A percentile compares a stretch with the other conserved stretches of the same genome.
Conservation (phyloP, 768 basidiomycete species). For the Lentinula sp. region DNA sequence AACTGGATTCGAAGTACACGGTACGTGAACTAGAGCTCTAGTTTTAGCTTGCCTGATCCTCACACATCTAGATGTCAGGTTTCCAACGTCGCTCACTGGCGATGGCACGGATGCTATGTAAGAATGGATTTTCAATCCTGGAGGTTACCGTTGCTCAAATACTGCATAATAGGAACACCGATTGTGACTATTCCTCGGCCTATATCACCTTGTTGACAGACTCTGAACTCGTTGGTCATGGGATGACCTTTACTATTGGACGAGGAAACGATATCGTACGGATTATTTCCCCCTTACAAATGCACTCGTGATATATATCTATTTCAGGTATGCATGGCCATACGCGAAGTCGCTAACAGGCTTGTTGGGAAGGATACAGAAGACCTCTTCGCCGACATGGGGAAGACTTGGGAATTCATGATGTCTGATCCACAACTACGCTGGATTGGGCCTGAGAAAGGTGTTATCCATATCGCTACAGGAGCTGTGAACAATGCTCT, state of each 20-base stretch:
- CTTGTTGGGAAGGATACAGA: slow-evolving; percentile 80
- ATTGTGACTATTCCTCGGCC: slow-evolving; percentile 94
- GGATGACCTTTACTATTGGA: slow-evolving; percentile 93
- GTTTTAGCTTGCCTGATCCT: neutral
- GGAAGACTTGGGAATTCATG: slow-evolving; percentile 82
- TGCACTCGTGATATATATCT: too few species aligned
- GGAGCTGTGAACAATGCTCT: slow-evolving; percentile 88
- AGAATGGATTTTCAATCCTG: neutral
- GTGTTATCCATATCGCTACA: slow-evolving; percentile 87
- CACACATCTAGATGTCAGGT: slow-evolving; percentile 65
- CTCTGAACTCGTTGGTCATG: slow-evolving; percentile 77
- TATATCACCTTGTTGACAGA: slow-evolving; percentile 78
- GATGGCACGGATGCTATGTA: slow-evolving; percentile 95
- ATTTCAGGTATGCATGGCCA: slow-evolving; percentile 71
- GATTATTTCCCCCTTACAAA: neutral
- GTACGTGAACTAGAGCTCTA: slow-evolving; percentile 11
- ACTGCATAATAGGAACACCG: slow-evolving; percentile 67
- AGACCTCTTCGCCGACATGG: slow-evolving; percentile 84
- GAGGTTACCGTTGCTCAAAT: neutral
- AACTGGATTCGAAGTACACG: slow-evolving; percentile 27
- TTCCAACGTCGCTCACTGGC: slow-evolving; percentile 85
- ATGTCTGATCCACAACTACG: slow-evolving; percentile 86
- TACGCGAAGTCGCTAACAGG: slow-evolving; percentile 73
- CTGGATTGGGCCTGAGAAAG: slow-evolving; percentile 96
- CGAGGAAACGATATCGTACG: slow-evolving; percentile 90